Base-by-base conservation (phyloP, 1,139 yeast genomes). In the Williopsis jadinii region DNA sequence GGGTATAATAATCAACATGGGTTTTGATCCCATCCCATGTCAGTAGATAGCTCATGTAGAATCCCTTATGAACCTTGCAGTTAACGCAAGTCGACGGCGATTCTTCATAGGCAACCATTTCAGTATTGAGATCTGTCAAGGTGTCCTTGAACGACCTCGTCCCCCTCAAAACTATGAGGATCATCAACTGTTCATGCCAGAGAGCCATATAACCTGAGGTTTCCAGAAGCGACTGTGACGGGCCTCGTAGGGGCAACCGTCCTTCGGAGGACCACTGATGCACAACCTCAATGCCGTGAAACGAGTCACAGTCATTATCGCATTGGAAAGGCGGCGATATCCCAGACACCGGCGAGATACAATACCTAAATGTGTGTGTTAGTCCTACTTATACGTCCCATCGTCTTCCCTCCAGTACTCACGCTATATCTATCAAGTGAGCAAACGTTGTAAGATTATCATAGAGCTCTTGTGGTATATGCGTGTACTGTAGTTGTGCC, bases 1-100 rank as follows among this genome's bases (percentile, higher is more conserved):
- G 29, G 0, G 46, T 11, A 2, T 45, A 36, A 1, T 49, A 45
- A 1, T 32, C 58, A 12, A 71, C 40, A 3, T 53, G 41, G 2
- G 44, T 44, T 28, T 63, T 60, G 5, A 72, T 60, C 8, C 54
- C 56, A 2, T 39, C 39, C 35, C 71, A 48, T 0, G 74, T 68
- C 37, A 57, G 55, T 9, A 53, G 41, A 48, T 55, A 71, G 40
- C 66, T 62, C 2, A 54, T 55, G 46, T 61, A 58, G 44, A 75
- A 75, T 1, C 80, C 81, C 27, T 60, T 48, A 50, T 75, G 81
- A 0, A 74, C 70, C 44, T 56, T 64, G 50, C 80, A 75, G 13
- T 56, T 52, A 3, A 49, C 61, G 52, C 80, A 73, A 9, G 42
- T 42, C 15, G 11, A 9, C 1, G 40, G 36, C 29, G 24, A 34